Percentiles rank a stretch among this genome's conserved stretches.
Evolutionary conservation across 2,329 filamentous ascomycete genomes (phyloP).

Genomic region (Penicillium hesseltinei): DNA sequence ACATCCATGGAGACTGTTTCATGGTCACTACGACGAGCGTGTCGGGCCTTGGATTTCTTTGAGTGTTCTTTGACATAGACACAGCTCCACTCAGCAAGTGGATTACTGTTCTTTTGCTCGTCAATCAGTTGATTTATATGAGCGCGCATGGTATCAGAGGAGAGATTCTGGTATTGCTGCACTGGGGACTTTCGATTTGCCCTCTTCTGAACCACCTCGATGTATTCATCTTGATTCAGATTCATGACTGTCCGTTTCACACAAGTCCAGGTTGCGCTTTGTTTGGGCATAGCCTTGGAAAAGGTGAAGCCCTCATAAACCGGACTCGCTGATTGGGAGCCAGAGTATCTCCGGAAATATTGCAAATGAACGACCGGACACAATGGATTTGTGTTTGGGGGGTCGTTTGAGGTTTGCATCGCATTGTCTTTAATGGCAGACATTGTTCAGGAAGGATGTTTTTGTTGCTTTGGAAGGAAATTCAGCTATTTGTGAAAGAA

Average conservation of each 20-base stretch:
- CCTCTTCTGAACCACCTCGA: conserved; percentile 31
- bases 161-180: conserved; percentile 32
- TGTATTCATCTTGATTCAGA: conserved; percentile 32
- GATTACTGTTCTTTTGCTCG: conserved; percentile 30
- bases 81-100: conserved; percentile 37
- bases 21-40: conserved; percentile 27
- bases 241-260: conserved; percentile 32
- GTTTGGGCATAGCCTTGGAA: conserved; percentile 31
- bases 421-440: background rate
- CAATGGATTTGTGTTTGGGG: background rate
- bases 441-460: background rate
- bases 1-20: conserved; percentile 36
- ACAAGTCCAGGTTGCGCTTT: conserved; percentile 32
- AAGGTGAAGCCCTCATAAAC: conserved; percentile 38
- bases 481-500: no score
- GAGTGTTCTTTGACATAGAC: conserved; percentile 37
- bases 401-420: background rate
- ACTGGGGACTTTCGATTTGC: conserved; percentile 28
- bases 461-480: background rate
- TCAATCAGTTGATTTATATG: conserved; percentile 39
- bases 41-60: conserved; percentile 28
- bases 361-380: background rate
- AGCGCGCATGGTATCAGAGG: conserved; percentile 25
- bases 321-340: conserved; percentile 6
- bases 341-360: background rate